Evolutionary conservation across 169 alveolate genomes (phyloP).

Genomic region (Cystoisospora suis): DNA sequence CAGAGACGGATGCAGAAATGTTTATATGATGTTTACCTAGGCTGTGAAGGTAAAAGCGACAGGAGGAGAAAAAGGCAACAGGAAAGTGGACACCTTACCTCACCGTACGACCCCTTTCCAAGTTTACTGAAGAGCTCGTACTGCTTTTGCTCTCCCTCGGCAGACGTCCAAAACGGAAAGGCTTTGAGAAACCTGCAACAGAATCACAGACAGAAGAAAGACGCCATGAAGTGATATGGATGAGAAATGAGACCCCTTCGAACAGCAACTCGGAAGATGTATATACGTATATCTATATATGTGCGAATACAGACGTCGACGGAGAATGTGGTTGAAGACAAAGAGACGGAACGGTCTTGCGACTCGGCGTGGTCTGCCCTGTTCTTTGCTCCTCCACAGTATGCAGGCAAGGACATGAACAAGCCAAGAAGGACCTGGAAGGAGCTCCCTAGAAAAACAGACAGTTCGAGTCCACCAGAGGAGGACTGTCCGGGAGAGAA

Average conservation of each 20-base stretch:
- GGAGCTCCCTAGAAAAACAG: too few relatives aligned
- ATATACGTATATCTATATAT: too few relatives aligned
- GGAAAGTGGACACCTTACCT: constrained; percentile 23
- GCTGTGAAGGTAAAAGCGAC: not conserved
- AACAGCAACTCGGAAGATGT: not conserved
- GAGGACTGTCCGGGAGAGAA: too few relatives aligned
- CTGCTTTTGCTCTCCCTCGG: not conserved
- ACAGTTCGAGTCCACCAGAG: too few relatives aligned
- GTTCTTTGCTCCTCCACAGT: too few relatives aligned
- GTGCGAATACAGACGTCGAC: not conserved
- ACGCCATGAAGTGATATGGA: not conserved
- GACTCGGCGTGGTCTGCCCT: too few relatives aligned
- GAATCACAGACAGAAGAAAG: too few relatives aligned
- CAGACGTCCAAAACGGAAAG: constrained; percentile 40
- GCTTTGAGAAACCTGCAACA: constrained; percentile 25
- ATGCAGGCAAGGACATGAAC: too few relatives aligned
- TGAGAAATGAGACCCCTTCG: not conserved
- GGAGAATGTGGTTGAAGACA: too few relatives aligned
- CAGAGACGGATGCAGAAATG: not conserved
- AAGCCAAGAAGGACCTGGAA: too few relatives aligned
- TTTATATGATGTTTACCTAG: not conserved
- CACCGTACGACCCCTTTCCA: constrained; percentile 53
- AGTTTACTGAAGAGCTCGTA: constrained; percentile 21
- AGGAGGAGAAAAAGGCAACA: not conserved
- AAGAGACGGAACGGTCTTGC: too few relatives aligned